Evolutionary conservation across 2,329 filamentous ascomycete genomes (phyloP).

Genomic region (Penicillium griseofulvum): DNA sequence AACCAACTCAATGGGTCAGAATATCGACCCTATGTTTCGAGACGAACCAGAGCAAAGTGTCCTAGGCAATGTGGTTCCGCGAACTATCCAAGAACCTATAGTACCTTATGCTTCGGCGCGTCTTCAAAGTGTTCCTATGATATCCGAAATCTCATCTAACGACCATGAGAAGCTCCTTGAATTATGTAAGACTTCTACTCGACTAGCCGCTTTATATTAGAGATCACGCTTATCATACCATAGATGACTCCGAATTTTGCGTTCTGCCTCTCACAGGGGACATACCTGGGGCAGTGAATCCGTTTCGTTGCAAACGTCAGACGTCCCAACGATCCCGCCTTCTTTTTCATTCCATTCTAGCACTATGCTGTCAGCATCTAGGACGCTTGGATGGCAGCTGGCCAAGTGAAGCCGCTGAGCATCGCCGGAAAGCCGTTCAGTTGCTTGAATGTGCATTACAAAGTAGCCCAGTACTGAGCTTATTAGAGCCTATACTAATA

Average conservation of each 20-base stretch:
- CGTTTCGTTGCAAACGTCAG: slow-evolving; percentile 30
- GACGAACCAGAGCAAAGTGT: neutral
- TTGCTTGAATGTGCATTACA: slow-evolving; percentile 21
- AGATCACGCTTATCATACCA: neutral
- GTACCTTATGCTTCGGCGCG: neutral
- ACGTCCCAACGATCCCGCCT: slow-evolving; percentile 25
- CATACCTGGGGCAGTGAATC: slow-evolving; percentile 27
- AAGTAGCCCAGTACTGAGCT: neutral
- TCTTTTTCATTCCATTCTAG: slow-evolving; percentile 25
- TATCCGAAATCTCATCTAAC: neutral
- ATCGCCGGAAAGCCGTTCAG: neutral
- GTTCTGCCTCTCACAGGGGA: slow-evolving; percentile 35
- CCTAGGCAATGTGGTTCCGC: neutral
- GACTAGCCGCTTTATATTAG: too few species aligned
- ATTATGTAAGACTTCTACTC: neutral
- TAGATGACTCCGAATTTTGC: slow-evolving; percentile 38
- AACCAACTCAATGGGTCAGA: neutral
- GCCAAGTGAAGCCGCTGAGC: slow-evolving; percentile 23
- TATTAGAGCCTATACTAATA: slow-evolving; percentile 32
- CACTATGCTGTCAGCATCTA: slow-evolving; percentile 34
- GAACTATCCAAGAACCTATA: neutral
- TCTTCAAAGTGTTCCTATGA: neutral
- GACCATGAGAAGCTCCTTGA: slow-evolving; percentile 6
- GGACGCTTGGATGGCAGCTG: slow-evolving; percentile 21
- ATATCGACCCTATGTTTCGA: neutral